Base-by-base conservation (phyloP, 345 rosid species). In the Cardamine occulta region DNA sequence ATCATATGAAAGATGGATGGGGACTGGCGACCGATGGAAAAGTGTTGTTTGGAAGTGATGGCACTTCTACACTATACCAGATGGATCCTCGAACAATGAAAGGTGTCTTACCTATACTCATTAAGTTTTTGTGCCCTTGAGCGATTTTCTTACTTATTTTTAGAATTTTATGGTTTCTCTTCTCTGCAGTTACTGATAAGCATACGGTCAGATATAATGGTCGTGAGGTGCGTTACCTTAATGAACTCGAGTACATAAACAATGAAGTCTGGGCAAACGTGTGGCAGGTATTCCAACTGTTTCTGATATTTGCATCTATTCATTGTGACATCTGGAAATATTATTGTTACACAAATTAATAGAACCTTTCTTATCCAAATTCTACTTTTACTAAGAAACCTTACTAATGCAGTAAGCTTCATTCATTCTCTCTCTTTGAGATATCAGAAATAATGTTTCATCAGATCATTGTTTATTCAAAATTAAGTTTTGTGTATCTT, bases 211-310 rank as follows among this genome's bases (percentile, higher is more conserved):
- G 72, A 80, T 93, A 86, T 76, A 67, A 81, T 71, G 88, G 85
- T 40, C 79, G 55, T 65, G 85, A 88, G 64, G 91, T 96, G 12
- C 87, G 75, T 62, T 77, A 75, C 82, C 93, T 96, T 55, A 93
- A 96, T 75, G 99, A 93, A 74, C 86, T 93, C 48, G 99, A 96
- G 84, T 93, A 83, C 78, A 73, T 96, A 66, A 79, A 96, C 74
- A 88, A 91, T 13, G 99, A 96, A 87, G 82, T 96, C 37, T 96
- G 99, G 99, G 97, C 97, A 6, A 96, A 96, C 64, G 82, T 96
- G 66, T 96, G 89, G 90, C 85, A 78, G 98, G 99, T 96, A 85
- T 45, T 66, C 4, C 67, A 28, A 59, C 26, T 70, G 29, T 31
- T 23, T 1, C 24, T 70, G 60, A 29, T 56, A 14, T 77, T 45